Percentiles rank a stretch among this genome's conserved stretches.
Conservation (phyloP, 2,329 filamentous ascomycete species). For the Cryphonectria parasitica region DNA sequence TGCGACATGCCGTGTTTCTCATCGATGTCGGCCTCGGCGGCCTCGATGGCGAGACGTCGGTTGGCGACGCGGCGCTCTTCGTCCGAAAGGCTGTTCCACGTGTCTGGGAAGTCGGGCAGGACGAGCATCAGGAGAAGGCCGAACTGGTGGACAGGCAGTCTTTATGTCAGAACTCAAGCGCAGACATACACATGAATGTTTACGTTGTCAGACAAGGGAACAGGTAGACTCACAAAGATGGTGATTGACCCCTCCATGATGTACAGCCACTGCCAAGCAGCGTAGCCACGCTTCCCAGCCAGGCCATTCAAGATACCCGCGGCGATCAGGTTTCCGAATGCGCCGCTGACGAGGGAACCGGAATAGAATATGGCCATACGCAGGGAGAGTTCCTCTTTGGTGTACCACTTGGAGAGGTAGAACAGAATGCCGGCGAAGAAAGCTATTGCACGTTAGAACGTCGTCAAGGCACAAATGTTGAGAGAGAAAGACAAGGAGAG, state of each 20-base stretch:
- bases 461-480: neutral
- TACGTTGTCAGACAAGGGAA: neutral
- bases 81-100: slow-evolving; percentile 23
- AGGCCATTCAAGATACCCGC: slow-evolving; percentile 25
- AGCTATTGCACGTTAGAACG: slow-evolving; percentile 29
- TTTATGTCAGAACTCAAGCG: neutral
- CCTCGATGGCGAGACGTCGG: slow-evolving; percentile 25
- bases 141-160: neutral
- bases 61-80: slow-evolving; percentile 27
- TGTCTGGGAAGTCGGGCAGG: slow-evolving; percentile 29
- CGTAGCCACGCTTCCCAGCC: slow-evolving; percentile 19
- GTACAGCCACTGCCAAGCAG: slow-evolving; percentile 28
- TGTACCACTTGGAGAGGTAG: slow-evolving; percentile 30
- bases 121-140: slow-evolving; percentile 21
- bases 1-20: slow-evolving; percentile 24
- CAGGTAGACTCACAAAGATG: slow-evolving; percentile 10
- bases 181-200: too few relatives aligned
- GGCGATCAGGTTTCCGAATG: slow-evolving; percentile 28
- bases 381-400: slow-evolving; percentile 24
- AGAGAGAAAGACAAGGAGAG: neutral
- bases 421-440: slow-evolving; percentile 45
- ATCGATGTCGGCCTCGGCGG: slow-evolving; percentile 27
- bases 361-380: slow-evolving; percentile 30
- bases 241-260: slow-evolving; percentile 28
- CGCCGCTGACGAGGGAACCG: slow-evolving; percentile 24